Conservation (phyloP, 2,329 filamentous ascomycete genomes). For the Sclerotinia nivalis region DNA sequence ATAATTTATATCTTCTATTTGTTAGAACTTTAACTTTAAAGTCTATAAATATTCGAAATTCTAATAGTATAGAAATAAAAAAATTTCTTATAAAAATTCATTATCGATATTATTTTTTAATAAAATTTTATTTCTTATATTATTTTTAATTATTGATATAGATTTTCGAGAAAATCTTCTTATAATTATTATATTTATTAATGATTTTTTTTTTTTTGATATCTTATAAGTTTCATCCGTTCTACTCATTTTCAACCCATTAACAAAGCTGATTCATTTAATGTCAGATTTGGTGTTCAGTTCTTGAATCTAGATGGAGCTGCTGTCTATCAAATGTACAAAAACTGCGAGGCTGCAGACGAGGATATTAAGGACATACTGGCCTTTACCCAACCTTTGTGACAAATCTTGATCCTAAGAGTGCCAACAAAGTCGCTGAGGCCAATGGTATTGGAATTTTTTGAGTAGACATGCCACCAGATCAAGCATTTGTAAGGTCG, state of each 20-base stretch:
- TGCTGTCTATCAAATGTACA: conserved; percentile 41
- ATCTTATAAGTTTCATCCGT: conserved; percentile 22
- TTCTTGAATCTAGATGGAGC: conserved; percentile 44
- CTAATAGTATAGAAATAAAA: too few species aligned
- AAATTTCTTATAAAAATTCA: too few species aligned
- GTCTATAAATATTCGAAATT: too few species aligned
- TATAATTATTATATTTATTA: conserved; percentile 23
- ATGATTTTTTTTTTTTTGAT: conserved; percentile 25
- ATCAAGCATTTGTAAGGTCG: conserved; percentile 40
- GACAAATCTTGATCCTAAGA: conserved; percentile 39
- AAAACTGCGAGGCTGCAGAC: conserved; percentile 43
- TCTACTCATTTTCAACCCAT: too few species aligned
- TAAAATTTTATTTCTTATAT: too few species aligned
- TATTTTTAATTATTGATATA: conserved; percentile 10
- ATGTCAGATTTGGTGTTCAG: conserved; percentile 41
- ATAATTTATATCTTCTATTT: too few species aligned
- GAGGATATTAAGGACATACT: conserved; percentile 42
- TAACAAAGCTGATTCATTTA: not conserved
- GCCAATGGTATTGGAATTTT: conserved; percentile 45
- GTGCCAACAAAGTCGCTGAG: conserved; percentile 39
- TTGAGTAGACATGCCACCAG: conserved; percentile 43
- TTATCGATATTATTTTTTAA: too few species aligned
- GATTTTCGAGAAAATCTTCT: too few species aligned
- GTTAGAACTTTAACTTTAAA: too few species aligned
- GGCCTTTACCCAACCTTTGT: conserved; percentile 46